These are phyloP conservation scores for Pleurotus salmoneostramineus DNA, from an alignment of 768 basidiomycete genomes.

Conservation along the genomic window DNA sequence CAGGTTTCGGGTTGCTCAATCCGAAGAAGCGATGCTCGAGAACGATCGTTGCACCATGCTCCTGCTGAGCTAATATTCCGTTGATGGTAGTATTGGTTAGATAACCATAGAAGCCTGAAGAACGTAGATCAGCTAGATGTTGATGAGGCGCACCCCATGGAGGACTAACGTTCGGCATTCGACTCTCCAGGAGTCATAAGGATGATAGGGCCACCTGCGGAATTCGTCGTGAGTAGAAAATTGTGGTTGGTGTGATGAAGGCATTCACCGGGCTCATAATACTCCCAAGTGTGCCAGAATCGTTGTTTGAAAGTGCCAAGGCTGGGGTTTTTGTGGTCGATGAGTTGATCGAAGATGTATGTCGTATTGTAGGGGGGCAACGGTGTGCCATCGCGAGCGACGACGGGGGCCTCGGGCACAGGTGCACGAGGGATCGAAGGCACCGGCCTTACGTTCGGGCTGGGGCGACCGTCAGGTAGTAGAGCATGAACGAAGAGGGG, in stretches of 20 bases:
- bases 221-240: neutral
- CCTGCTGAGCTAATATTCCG: conserved; percentile 61
- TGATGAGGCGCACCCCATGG: neutral
- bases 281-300: conserved; percentile 68
- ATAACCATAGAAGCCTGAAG: conserved; percentile 42
- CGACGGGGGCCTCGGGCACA: conserved; percentile 27
- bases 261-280: conserved; percentile 45
- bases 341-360: conserved; percentile 55
- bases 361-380: conserved; percentile 42
- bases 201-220: conserved; percentile 54
- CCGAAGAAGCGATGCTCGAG: conserved; percentile 76
- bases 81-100: conserved; percentile 62
- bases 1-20: conserved; percentile 60
- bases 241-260: neutral
- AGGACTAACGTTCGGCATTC: conserved; percentile 42
- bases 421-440: conserved; percentile 30
- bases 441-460: conserved; percentile 35
- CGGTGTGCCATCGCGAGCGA: conserved; percentile 35
- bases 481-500: conserved; percentile 17
- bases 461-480: conserved; percentile 31
- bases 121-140: neutral
- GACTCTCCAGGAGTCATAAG: conserved; percentile 64
- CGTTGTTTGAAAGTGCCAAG: conserved; percentile 73
- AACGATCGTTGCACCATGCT: conserved; percentile 58
- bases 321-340: conserved; percentile 50